Evolutionary conservation across 441 rosid genomes (phyloP).

Genomic region (Adansonia madagascariensis): DNA sequence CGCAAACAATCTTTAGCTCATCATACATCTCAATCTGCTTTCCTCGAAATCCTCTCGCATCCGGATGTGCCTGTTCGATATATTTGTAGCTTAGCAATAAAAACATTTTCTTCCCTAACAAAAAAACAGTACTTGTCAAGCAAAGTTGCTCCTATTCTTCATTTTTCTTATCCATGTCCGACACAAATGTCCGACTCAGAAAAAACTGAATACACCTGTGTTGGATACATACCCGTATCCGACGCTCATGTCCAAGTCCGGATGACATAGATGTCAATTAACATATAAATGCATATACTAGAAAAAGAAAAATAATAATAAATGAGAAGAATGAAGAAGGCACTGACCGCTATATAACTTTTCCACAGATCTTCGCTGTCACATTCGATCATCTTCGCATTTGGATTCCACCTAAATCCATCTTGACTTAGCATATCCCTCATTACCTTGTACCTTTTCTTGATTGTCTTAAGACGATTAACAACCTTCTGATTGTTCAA

Average conservation of each 20-base stretch:
- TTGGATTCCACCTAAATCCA: conserved; percentile 81
- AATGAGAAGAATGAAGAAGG: too few species aligned
- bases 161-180: too few species aligned
- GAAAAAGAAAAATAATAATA: neutral
- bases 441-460: conserved; percentile 84
- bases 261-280: neutral
- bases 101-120: neutral
- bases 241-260: too few species aligned
- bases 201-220: too few species aligned
- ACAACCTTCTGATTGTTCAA: conserved; percentile 80
- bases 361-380: conserved; percentile 82
- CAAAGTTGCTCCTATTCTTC: too few species aligned
- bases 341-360: conserved; percentile 70
- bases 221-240: too few species aligned
- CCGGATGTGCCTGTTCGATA: conserved; percentile 63
- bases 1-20: conserved; percentile 81
- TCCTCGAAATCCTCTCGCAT: conserved; percentile 77
- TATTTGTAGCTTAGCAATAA: conserved; percentile 20
- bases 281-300: neutral
- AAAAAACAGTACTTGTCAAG: neutral
- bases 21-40: conserved; percentile 88
- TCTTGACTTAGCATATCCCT: conserved; percentile 75
- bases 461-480: conserved; percentile 86
- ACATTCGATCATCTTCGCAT: conserved; percentile 64
- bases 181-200: too few species aligned